Evolutionary conservation across 768 basidiomycete species (phyloP), one percentile per base, ranked within the genome.

Genomic region (Lactarius hatsudake): DNA sequence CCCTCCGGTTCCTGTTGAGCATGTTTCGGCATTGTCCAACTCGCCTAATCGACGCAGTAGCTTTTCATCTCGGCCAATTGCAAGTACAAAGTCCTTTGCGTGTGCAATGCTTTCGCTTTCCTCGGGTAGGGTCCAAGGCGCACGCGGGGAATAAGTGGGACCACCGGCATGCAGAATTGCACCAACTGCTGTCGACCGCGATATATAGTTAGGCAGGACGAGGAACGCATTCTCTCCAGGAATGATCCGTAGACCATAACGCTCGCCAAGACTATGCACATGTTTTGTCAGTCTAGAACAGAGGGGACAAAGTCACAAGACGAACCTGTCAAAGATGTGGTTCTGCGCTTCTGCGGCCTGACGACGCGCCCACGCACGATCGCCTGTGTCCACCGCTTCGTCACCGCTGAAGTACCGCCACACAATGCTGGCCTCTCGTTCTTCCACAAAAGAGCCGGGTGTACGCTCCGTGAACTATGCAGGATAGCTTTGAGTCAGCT

Each of bases 311-410:
- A 32, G 40, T 18, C 61, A 58, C 40, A 13, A 13, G 48, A 58
- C 34, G n/a, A 51, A 85, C 85, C 84, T 86, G 75, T 93, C 93
- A 73, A 92, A 94, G 69, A 94, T 91, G 72, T 94, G 93, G 76
- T 95, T 95, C 77, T 94, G 93, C 26, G 93, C 93, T 74, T 94
- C 93, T 0, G 91, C 91, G 1, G 93, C 93, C 74, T 94, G 93
- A 26, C 93, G 80, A 38, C 89, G 83, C 0, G 92, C 93, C 93
- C 93, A 95, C 64, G 85, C 86, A 13, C 88, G 81, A 72, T 91
- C 90, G 26, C 61, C 59, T 0, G 85, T 75, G 48, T 76, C 70
- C 42, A 74, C 61, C 23, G 70, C 74, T 5, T 74, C 71, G 17
- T 76, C 72, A 1, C 76, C 87, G 0, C 86, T 89, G 88, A 89